Evolutionary conservation across 176 grass and related monocot species (phyloP), one percentile per base, ranked within the genome.

Genomic region (Triticum dicoccoides): DNA sequence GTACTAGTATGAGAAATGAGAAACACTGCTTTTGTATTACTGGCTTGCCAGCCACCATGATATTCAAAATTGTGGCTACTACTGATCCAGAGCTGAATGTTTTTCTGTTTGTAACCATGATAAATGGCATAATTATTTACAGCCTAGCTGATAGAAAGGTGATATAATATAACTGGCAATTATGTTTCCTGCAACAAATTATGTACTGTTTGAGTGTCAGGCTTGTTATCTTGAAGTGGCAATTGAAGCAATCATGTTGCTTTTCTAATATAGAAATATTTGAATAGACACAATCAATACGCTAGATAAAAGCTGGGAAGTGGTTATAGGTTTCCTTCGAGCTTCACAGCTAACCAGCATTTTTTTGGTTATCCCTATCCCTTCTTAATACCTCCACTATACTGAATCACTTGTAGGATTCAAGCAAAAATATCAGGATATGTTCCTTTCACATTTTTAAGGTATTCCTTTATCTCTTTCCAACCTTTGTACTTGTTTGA

Each of bases 361-460:
- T 73, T 89, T 92, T 17, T 56, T 85, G 62, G 34, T 18, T 41
- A 69, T 56, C 24, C 4, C 0, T 41, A 38, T 72, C 67, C 73
- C 52, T 72, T 77, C 8, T 77, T 63, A 78, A 37, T 85, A 76
- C 66, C 9, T 88, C 65, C 45, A 76, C 42, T 88, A 77, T 63
- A 63, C 33, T 67, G 24, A 37, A 29, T 5, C 12, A 87, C 79
- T 82, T 91, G 65, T 86, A 96, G 96, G 96, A 98, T 92, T 94
- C 96, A 80, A 98, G 93, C 88, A 98, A 98, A 94, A 98, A 98
- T 91, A 98, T 98, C 85, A 86, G 93, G 79, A 94, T 96, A 87
- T 98, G 93, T 73, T 76, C 96, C n/a, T 98, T 98, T 17, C 93
- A 98, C 72, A 84, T 98, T 83, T 98, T 98, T 86, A 98, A 98